A percentile compares a stretch with the other conserved stretches of the same genome.
phyloP scores from a whole-genome alignment of 345 rosid species.

The Eucalyptus dawsonii region DNA sequence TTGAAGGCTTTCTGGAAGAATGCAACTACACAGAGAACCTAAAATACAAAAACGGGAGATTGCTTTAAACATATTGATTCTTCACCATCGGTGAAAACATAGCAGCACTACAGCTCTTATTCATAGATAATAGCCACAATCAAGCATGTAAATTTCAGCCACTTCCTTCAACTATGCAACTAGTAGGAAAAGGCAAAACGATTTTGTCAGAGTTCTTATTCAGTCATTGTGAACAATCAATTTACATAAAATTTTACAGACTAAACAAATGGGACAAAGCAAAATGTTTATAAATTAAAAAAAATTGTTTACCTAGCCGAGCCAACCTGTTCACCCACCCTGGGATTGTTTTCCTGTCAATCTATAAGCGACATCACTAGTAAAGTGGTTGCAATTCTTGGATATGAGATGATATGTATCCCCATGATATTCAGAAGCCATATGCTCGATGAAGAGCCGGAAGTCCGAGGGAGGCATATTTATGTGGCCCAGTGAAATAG shows the following conservation, averaged over 20 bases:
- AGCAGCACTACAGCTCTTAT: neutral
- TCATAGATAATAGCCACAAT: neutral
- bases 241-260: neutral
- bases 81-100: neutral
- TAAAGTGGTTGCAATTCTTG: constrained; percentile 78
- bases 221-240: neutral
- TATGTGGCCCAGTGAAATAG: constrained; percentile 29
- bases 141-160: neutral
- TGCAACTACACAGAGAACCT: constrained; percentile 62
- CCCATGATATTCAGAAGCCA: constrained; percentile 71
- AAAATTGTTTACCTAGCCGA: constrained; percentile 34
- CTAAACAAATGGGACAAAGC: neutral
- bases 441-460: constrained; percentile 40
- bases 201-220: neutral
- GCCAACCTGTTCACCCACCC: constrained; percentile 82
- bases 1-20: constrained; percentile 80
- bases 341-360: constrained; percentile 46
- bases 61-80: neutral
- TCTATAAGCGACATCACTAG: constrained; percentile 42
- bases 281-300: neutral
- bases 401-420: constrained; percentile 72
- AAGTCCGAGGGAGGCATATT: constrained; percentile 39
- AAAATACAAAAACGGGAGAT: neutral
- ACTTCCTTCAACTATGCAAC: neutral
- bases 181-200: neutral